Base-by-base conservation (phyloP, 2,329 filamentous ascomycete species). In the Capronia epimyces region DNA sequence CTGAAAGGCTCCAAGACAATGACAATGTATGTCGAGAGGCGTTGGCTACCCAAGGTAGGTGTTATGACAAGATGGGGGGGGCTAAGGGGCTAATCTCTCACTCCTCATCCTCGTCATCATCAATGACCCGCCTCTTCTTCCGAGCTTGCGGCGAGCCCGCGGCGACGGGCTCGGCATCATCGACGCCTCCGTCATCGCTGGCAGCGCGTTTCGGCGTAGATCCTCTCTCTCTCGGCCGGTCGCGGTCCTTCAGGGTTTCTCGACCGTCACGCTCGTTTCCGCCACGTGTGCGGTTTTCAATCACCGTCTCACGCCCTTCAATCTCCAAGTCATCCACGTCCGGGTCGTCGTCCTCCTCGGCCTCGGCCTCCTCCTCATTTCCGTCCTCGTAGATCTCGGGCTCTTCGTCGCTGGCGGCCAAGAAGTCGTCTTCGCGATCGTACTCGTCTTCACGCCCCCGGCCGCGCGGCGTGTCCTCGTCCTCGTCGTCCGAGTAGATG, bases 341-440 rank as follows among this genome's bases (percentile, higher is more conserved):
- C 2, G 71, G 71, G 43, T 72, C 71, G 43, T 72, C 71, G 40
- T 69, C 57, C 2, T 57, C 68, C 7, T 69, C 60, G 18, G 67
- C 64, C 16, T 70, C 52, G 16, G 55, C 58, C 25, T 50, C 68
- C 41, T 71, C 69, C 32, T 65, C 66, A 10, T 66, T 72, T 3
- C 69, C 70, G 18, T 71, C 68, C 7, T 68, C 72, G 13, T 67
- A 70, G 25, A 73, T 62, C 52, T 76, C 73, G 1, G 67, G 63
- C 41, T 76, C 73, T 60, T 75, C 73, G 43, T 76, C 73, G 41
- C 71, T 74, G 13, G 67, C 67, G 20, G 73, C 73, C 46, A 91
- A 82, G 69, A 91, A 91, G 46, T 85, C 86, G 63, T 90, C 87
- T 42, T 87, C 84, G 63, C 86, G 84, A 64, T 91, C 87, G 63